Base-by-base conservation (phyloP, 768 basidiomycete species). In the Lentinula sp. region DNA sequence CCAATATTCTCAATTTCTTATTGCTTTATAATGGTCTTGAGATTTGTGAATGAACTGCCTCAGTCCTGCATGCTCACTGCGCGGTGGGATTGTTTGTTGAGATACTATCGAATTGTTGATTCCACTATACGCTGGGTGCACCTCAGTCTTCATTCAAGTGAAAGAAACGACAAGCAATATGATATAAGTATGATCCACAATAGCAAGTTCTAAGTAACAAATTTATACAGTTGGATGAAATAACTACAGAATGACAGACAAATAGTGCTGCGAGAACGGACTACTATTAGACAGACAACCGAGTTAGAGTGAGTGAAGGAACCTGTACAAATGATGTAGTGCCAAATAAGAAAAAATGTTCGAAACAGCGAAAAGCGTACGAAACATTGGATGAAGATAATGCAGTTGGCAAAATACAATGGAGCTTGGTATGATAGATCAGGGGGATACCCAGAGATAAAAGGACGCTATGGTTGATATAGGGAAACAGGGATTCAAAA, bases 351-450 rank as follows among this genome's bases (percentile, higher is more conserved):
- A 70, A 68, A 70, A 69, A 68, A 59, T 63, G 68, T 73, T 71
- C 70, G 45, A 53, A 59, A 63, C 55, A 56, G 55, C 55, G 75
- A 75, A 39, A 75, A 72, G 75, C 74, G 64, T 66, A 66, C 68
- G 73, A 70, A 75, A 70, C 70, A 69, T 42, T 56, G 70, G 75
- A 76, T 74, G 71, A 75, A 75, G 76, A 78, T 81, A 48, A 81
- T 84, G 84, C 83, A 77, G 76, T 77, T 76, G 78, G 80, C 82
- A 84, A 77, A 83, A 84, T 87, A 87, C 86, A 87, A 81, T 86
- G 84, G 75, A 74, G 75, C 74, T 73, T 77, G 79, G 78, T 80
- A 80, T 80, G 78, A 76, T 77, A 77, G 68, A 72, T 70, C 69
- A 70, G 74, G 71, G 69, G 66, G 65, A 68, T 62, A 73, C 70